Base-by-base conservation (phyloP, 345 rosid genomes). In the Arabidopsis arenosa region DNA sequence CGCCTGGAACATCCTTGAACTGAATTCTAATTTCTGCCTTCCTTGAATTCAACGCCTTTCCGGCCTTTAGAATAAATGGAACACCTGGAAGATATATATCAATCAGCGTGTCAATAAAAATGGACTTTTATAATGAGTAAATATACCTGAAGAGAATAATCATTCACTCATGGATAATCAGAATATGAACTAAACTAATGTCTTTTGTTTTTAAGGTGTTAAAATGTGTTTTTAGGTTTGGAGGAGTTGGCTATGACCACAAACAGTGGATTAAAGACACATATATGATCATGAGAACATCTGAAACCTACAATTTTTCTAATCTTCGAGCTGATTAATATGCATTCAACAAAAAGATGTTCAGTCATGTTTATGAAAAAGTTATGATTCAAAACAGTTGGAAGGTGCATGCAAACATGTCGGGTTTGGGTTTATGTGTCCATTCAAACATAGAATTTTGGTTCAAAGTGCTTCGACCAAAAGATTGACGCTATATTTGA, bases 11-110 rank as follows among this genome's bases (percentile, higher is more conserved):
- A 75, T 91, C 98, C 83, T 93, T 93, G 79, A 93, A 91, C 74
- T 93, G 98, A 79, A 93, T 80, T 13, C 98, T 89, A 68, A 93
- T 93, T 85, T 93, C 98, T 28, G 98, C 98, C 83, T 93, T 93
- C 75, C 98, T 89, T 43, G 98, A 93, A 77, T 85, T 88, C 62
- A 93, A 70, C 32, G 98, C 98, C 81, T 93, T 93, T 64, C 98
- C 98, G 1, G 98, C 98, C 90, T 93, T 93, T 41, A 91, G 73
- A 49, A 93, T 86, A 71, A 91, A 93, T 68, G 98, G 98, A 57
- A 93, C 98, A 47, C 98, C 98, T 93, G 86, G 37, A 33, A 62
- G 64, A 82, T 48, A 58, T 62, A 58, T 65, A 45, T 6, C 67
- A 68, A 73, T 32, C 40, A 51, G 9, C 11, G 13, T n/a, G 30